These are phyloP conservation scores for Cryphonectria radicalis DNA, from an alignment of 2,329 filamentous ascomycete species.

Conservation along the genomic window DNA sequence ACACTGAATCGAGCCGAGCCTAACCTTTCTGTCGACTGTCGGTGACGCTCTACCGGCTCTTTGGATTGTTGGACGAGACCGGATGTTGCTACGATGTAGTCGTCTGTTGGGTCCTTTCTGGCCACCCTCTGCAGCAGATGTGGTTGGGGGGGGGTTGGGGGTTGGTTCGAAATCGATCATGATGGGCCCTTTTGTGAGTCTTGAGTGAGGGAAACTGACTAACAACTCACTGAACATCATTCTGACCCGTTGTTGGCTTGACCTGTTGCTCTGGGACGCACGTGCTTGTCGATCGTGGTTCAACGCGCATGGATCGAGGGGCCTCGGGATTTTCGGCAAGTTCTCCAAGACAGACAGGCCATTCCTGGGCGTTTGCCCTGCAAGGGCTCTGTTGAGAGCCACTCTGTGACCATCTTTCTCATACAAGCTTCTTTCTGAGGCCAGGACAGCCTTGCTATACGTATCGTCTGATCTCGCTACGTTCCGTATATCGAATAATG, in stretches of 20 bases:
- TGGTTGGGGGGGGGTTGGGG: too few species aligned
- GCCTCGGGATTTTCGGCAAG: not conserved
- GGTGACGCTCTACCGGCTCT: slow-evolving; percentile 18
- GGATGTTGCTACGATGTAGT: slow-evolving; percentile 1
- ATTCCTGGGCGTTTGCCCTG: not conserved
- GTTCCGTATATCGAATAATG: not conserved
- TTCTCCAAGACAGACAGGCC: not conserved
- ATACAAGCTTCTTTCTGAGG: not conserved
- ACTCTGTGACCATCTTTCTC: not conserved
- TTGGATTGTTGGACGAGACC: slow-evolving; percentile 25
- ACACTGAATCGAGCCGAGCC: slow-evolving; percentile 7
- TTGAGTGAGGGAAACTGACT: not conserved
- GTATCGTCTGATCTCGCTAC: not conserved
- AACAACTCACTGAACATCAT: not conserved
- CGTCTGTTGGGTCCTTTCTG: slow-evolving; percentile 8
- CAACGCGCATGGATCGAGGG: not conserved
- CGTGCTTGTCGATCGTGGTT: not conserved
- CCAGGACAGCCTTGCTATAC: not conserved
- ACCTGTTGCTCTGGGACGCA: not conserved
- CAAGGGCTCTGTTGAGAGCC: not conserved
- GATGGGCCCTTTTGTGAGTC: not conserved
- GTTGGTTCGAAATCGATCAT: not conserved
- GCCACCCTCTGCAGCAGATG: not conserved
- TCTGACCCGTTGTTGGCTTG: not conserved
- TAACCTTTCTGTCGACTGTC: slow-evolving; percentile 2